Base-by-base conservation (phyloP, 495 filamentous ascomycete species). In the Penicillium macrosclerotiorum region DNA sequence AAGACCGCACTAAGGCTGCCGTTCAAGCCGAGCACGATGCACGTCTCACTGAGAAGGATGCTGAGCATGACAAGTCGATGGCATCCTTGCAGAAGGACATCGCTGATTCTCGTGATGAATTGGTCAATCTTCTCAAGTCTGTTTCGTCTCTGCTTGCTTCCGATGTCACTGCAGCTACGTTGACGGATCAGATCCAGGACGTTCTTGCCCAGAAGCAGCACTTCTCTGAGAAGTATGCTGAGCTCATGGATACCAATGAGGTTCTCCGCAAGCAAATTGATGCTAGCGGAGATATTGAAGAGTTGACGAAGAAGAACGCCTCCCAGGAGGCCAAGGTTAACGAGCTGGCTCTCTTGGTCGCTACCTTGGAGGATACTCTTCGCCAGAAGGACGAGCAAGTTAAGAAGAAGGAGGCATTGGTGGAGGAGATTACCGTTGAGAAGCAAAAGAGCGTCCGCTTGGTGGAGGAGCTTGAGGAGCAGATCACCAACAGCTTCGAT, bases 391-490 rank as follows among this genome's bases (percentile, higher is more conserved):
- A 82, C n/a, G 75, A 82, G 27, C 72, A 88, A 54, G 79, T 87
- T 62, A 82, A 86, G 71, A 83, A 84, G 69, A 83, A 88, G 64
- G 74, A 78, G 33, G 60, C 64, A 13, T 74, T 85, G 27, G 65
- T 88, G 32, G 76, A 82, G 41, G 75, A 73, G 46, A 68, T 84
- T 38, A 71, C 59, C 9, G 68, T 74, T 30, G 80, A 84, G 63
- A 85, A 87, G 65, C 67, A 89, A 68, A 94, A 93, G 73, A 92
- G 91, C 64, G 86, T 86, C 12, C 83, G 87, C 33, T 73, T 99
- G 7, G 86, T 97, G 6, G 90, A 96, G 59, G 93, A 97, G 67
- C 83, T 99, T 13, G 93, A 99, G 64, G 90, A 99, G 49, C 92
- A 99, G 57, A 81, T 99, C n/a, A 85, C 88, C 49, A 89, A 76